A percentile compares a stretch with the other conserved stretches of the same genome.
phyloP scores from a whole-genome alignment of 2,329 filamentous ascomycete genomes.

The Diaporthe helianthi region DNA sequence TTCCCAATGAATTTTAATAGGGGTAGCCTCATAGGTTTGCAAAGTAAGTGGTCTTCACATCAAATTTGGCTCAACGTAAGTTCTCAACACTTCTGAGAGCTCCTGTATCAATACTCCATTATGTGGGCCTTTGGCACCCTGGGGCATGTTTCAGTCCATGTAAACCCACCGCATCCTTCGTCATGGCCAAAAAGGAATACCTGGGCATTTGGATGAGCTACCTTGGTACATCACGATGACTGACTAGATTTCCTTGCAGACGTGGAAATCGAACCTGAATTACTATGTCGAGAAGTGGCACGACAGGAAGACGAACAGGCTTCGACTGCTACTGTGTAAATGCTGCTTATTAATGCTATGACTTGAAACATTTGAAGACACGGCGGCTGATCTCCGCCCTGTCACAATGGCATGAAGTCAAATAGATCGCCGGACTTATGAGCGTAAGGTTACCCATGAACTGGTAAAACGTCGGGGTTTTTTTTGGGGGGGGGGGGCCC shows the following conservation, averaged over 20 bases:
- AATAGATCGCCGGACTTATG: not conserved
- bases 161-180: too few relatives aligned
- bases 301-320: not conserved
- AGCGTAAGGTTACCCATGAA: not conserved
- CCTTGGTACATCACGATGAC: too few relatives aligned
- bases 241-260: not conserved
- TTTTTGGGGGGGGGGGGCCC: too few relatives aligned
- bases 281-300: too few relatives aligned
- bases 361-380: not conserved
- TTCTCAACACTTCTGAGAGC: not conserved
- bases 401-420: not conserved
- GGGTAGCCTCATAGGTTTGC: not conserved
- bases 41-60: not conserved
- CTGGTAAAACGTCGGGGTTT: conserved; percentile 13
- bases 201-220: not conserved
- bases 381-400: not conserved
- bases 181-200: not conserved
- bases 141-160: not conserved
- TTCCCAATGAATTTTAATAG: too few relatives aligned
- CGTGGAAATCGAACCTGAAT: not conserved
- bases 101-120: too few relatives aligned
- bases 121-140: too few relatives aligned
- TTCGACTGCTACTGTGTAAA: not conserved
- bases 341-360: not conserved
- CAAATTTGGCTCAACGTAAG: not conserved